These are phyloP conservation scores for Vigna nakashimae DNA, from an alignment of 306 rosid species.

Conservation along the genomic window DNA sequence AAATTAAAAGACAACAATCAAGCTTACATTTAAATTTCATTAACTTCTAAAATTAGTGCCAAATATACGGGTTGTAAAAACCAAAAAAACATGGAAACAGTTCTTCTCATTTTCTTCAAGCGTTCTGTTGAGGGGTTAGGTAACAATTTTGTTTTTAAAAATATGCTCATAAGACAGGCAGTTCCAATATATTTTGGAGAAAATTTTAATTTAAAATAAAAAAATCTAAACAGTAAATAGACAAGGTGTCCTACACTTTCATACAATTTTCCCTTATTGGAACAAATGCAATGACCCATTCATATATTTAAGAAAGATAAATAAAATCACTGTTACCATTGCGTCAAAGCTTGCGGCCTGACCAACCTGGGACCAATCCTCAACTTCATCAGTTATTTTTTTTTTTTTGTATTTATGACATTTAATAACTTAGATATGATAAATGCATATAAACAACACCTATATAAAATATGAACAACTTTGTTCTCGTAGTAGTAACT, in stretches of 20 bases:
- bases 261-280: neutral
- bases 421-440: neutral
- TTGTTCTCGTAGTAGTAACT: neutral
- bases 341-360: no score
- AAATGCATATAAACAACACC: conserved; percentile 16
- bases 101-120: neutral
- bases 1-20: neutral
- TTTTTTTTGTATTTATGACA: neutral
- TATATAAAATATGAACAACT: neutral
- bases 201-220: neutral
- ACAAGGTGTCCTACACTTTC: neutral
- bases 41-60: neutral
- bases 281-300: neutral
- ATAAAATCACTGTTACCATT: no score
- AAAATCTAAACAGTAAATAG: neutral
- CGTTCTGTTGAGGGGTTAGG: no score
- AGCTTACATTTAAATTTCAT: neutral
- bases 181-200: neutral
- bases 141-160: no score
- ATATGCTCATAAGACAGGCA: no score
- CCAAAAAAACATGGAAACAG: neutral
- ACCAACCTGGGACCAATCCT: neutral
- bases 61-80: neutral
- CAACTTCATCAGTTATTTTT: neutral
- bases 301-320: neutral